Evolutionary conservation across 2,329 filamentous ascomycete species (phyloP), one percentile per base, ranked within the genome.

Genomic region (Gaeumannomyces tritici): DNA sequence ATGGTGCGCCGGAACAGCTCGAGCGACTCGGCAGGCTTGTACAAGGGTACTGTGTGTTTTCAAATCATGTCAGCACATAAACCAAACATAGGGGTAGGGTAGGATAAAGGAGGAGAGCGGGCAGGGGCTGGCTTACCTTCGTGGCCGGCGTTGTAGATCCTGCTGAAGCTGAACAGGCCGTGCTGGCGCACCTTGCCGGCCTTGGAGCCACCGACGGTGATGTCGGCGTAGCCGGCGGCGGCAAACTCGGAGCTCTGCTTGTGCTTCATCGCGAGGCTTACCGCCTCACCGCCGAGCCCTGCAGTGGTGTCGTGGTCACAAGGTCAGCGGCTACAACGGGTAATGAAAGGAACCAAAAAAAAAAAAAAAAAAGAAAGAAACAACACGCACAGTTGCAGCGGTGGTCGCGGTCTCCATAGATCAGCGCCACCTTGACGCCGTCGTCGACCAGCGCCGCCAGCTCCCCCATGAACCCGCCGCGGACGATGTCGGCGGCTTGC

Each of bases 161-260:
- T 80, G 62, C 83, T 84, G 71, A 89, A 89, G n/a, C 82, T 85
- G 62, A 89, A 80, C 67, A 92, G 92, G 12, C 88, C 90, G 67
- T 85, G 89, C 72, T 95, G 89, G 6, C 90, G 83, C 0, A 91
- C 89, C 62, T 84, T 83, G 27, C 90, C 91, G 60, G 84, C 89
- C 69, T 86, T 83, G 6, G 81, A 79, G 28, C 79, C 80, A 69
- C 91, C 89, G 55, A 90, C 85, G 18, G 85, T 76, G 65, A 42
- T 42, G 13, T 88, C 85, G 0, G 85, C 83, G 70, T 95, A 95
- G 0, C 89, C 90, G 0, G 90, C 86, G 0, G 76, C 72, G 1
- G 80, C 76, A 70, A 93, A 95, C 15, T 68, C 68, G 57, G 35
- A 76, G 73, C 9, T 76, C 28, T 80, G 74, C 60, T 79, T 74